These are phyloP conservation scores for Xylaria sp. DNA, from an alignment of 2,329 filamentous ascomycete genomes.

Conservation along the genomic window DNA sequence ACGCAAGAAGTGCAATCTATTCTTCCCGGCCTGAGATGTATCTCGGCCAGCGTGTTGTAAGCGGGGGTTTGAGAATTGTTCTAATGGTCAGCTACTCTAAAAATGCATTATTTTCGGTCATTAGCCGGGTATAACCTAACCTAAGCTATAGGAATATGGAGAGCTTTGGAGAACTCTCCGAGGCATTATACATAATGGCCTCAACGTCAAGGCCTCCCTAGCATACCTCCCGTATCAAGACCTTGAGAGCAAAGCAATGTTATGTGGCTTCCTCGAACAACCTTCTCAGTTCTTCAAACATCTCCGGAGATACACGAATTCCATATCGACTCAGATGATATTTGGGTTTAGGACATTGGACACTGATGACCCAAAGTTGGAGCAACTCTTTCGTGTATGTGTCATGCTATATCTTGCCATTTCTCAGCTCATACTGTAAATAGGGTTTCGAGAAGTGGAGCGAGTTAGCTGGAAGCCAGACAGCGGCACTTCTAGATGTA, in stretches of 20 bases:
- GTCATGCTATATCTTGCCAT: not conserved
- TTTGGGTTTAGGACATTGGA: slow-evolving; percentile 49
- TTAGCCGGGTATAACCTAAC: not conserved
- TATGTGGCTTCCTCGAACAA: slow-evolving; percentile 50
- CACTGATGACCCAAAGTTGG: slow-evolving; percentile 46
- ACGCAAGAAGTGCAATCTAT: slow-evolving; percentile 56
- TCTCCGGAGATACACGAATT: slow-evolving; percentile 52
- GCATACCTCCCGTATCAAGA: slow-evolving; percentile 59
- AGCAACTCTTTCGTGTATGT: slow-evolving; percentile 47
- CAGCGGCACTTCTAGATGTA: slow-evolving; percentile 51
- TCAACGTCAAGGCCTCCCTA: slow-evolving; percentile 50
- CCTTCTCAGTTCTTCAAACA: slow-evolving; percentile 50
- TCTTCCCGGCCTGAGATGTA: slow-evolving; percentile 52
- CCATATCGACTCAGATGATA: slow-evolving; percentile 53
- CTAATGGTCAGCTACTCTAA: slow-evolving; percentile 29
- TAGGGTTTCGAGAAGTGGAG: slow-evolving; percentile 32
- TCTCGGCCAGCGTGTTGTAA: slow-evolving; percentile 47
- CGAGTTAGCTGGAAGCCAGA: slow-evolving; percentile 27
- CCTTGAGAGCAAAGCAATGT: slow-evolving; percentile 59
- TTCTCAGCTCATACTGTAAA: slow-evolving; percentile 12
- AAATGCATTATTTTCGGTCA: not conserved
- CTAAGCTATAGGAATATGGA: slow-evolving; percentile 32
- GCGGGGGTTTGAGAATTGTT: slow-evolving; percentile 27
- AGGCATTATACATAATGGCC: slow-evolving; percentile 48
- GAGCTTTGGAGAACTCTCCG: slow-evolving; percentile 40